Percentiles rank a stretch among this genome's conserved stretches.
These are phyloP conservation scores for Pseudotulostoma volvatum DNA, from an alignment of 495 filamentous ascomycete genomes.

Conservation along the genomic window DNA sequence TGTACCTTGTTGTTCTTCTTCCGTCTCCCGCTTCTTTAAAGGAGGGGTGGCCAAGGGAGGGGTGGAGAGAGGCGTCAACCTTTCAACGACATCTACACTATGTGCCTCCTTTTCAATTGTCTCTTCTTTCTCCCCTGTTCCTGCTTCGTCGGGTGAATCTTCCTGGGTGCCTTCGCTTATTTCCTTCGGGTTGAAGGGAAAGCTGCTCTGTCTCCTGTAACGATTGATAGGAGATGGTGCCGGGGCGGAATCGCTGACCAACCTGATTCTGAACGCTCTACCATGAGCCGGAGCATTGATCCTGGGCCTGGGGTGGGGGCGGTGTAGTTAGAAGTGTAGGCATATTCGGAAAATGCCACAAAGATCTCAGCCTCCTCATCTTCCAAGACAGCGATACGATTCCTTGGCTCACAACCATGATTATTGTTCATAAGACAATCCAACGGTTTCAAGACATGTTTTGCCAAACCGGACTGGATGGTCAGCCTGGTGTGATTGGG, in stretches of 20 bases:
- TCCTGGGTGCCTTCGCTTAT: conserved; percentile 9
- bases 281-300: conserved; percentile 8
- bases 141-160: background rate
- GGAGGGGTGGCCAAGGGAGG: no score
- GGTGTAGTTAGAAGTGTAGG: conserved; percentile 32
- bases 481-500: conserved; percentile 26
- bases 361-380: conserved; percentile 33
- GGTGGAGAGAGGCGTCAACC: conserved; percentile 26
- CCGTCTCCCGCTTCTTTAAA: background rate
- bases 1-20: background rate
- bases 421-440: conserved; percentile 32
- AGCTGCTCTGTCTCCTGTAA: conserved; percentile 8
- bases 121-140: conserved; percentile 5
- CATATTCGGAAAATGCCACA: conserved; percentile 32
- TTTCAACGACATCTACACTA: conserved; percentile 11
- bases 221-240: conserved; percentile 14
- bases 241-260: conserved; percentile 11
- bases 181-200: conserved; percentile 6
- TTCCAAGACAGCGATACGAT: conserved; percentile 26
- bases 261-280: conserved; percentile 11
- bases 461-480: conserved; percentile 31
- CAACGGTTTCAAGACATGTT: conserved; percentile 31
- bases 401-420: conserved; percentile 26
- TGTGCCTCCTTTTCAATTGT: conserved; percentile 14
- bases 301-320: conserved; percentile 13